Conservation (phyloP, 75 land plant genomes). For the Pseudotsuga menziesii region DNA sequence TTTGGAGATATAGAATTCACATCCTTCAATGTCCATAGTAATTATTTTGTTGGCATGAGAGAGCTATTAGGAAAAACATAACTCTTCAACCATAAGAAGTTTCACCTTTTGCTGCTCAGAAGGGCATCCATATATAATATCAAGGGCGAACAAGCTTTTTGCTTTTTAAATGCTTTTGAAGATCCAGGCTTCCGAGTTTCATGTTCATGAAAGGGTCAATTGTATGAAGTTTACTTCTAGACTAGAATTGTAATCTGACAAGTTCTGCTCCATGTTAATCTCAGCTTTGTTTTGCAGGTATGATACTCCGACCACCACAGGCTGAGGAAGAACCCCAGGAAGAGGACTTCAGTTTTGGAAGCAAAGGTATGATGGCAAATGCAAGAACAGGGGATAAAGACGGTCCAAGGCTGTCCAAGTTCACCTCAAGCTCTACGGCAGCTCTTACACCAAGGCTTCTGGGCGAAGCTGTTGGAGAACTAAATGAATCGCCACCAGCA, state of each 20-base stretch:
- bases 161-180: not conserved
- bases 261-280: not conserved
- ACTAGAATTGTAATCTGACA: not conserved
- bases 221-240: not conserved
- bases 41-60: not conserved
- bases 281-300: not conserved
- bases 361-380: conserved; percentile 16
- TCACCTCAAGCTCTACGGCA: conserved; percentile 25
- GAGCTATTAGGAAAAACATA: not conserved
- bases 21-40: not conserved
- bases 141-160: not conserved
- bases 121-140: not conserved
- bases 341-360: conserved; percentile 31
- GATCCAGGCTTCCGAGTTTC: not conserved
- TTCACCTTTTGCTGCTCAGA: not conserved
- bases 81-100: not conserved
- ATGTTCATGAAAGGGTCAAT: not conserved
- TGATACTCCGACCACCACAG: not conserved
- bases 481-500: conserved; percentile 3
- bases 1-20: not conserved
- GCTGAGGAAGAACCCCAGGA: not conserved
- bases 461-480: conserved; percentile 2
- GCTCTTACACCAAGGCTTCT: conserved; percentile 27
- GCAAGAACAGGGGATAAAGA: conserved; percentile 16
- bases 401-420: conserved; percentile 19